Evolutionary conservation across 164 flowering plant species (phyloP), one percentile per base, ranked within the genome.

Genomic region (Piper betle): DNA sequence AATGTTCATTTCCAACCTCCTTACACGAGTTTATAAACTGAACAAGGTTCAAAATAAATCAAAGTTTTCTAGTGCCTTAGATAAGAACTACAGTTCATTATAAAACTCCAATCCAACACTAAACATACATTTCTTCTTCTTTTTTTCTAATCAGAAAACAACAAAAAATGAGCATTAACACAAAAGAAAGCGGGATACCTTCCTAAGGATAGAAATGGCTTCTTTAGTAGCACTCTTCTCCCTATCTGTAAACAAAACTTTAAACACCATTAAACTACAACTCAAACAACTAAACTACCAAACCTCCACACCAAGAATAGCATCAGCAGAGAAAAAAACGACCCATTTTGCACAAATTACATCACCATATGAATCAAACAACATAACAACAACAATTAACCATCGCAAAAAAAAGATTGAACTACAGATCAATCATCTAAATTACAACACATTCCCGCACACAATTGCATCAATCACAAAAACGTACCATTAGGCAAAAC

Each of bases 191-290:
- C 9, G 15, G 17, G 9, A 33, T 20, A 87, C 96, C 90, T 86
- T 82, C 59, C 74, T 61, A 63, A 88, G 82, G 65, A 91, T 80
- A 58, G 85, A 75, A 40, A 91, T 82, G 67, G 84, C 94, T 77
- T 91, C 97, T 81, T 88, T 91, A 15, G 97, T 86, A 48, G 96
- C 97, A 69, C 97, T 88, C 67, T 91, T 91, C 81, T 91, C 97
- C 76, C 97, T 76, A 79, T 84, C 97, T 87, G 82, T 4, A 13
- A 33, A n/a, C 37, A 15, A 43, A 43, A 15, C 50, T n/a, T n/a
- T n/a, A n/a, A n/a, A 43, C 8, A 43, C 50, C 8, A 43, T 43
- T 43, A 41, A 41, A 41, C 43, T 41, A 41, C 4, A 41, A 41
- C 43, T 41, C 43, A 41, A 41, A 41, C 10, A 43, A 15, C 8